Base-by-base conservation (phyloP, 2,329 filamentous ascomycete genomes). In the Penicillium concentricum region DNA sequence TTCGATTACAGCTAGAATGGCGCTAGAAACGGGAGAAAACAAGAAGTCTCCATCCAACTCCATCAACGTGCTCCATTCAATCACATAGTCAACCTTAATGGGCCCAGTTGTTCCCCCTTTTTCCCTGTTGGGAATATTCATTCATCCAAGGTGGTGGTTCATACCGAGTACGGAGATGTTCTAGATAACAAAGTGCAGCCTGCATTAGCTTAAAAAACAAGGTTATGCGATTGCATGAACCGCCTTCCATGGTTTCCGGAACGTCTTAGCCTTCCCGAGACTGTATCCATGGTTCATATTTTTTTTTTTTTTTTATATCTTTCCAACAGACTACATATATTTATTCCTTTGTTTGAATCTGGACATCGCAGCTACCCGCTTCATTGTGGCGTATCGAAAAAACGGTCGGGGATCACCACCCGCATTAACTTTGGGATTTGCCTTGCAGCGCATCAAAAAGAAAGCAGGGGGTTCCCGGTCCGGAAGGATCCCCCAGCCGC, bases 191-290 rank as follows among this genome's bases (percentile, higher is more conserved):
- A 46, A 46, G 44, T 61, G 64, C 61, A 61, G 62, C 60, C 62
- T 67, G 66, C 66, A 68, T 68, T 68, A 68, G 66, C 62, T 51
- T 56, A 8, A 38, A 52, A 54, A 66, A 66, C 63, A 63, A 63
- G 60, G 62, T 63, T 67, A 54, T 51, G 54, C 50, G 38, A 58
- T 55, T 65, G 63, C 64, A 66, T 66, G 64, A 67, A 67, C 67
- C 53, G 58, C 44, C 54, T 59, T 62, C 59, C 45, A 55, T 58
- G 34, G 30, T 26, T 57, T 57, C 50, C 50, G 50, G 54, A 54
- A 57, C 51, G 35, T 57, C 49, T 47, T 54, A 56, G 50, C 16
- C n/a, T 32, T 51, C 45, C 46, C 46, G 49, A 44, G 41, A 49
- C 32, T 53, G 52, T 47, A 26, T 42, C 37, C 15, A 24, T 47